Percentiles rank a stretch among this genome's conserved stretches.
Evolutionary conservation across 1,139 yeast species (phyloP).

Genomic region (Hanseniaspora sp.): DNA sequence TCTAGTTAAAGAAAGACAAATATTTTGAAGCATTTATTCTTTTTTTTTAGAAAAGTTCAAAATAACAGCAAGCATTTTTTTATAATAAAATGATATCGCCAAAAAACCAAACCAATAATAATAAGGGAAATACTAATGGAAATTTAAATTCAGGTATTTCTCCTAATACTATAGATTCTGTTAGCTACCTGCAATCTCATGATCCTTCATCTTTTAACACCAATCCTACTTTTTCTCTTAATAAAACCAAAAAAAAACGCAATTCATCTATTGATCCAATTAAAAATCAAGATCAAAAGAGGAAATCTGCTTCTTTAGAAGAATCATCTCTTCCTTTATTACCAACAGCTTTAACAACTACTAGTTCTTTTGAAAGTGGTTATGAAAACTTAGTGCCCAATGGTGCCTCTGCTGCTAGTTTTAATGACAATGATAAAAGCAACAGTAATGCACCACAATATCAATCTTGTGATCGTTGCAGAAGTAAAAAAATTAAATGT

Average conservation of each 20-base stretch:
- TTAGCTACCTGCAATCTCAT: too few species aligned
- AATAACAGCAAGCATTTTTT: neutral
- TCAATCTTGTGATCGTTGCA: constrained; percentile 79
- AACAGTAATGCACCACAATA: constrained; percentile 4
- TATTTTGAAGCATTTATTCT: too few species aligned
- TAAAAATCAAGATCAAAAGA: too few species aligned
- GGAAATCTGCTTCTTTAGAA: neutral
- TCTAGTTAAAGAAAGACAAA: too few species aligned
- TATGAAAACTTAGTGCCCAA: neutral
- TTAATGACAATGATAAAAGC: neutral
- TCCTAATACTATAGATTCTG: neutral
- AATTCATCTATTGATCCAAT: neutral
- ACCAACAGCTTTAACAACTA: neutral
- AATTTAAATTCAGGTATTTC: neutral
- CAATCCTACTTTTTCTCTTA: too few species aligned
- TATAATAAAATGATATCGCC: neutral
- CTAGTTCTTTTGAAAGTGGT: neutral
- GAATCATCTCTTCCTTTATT: neutral
- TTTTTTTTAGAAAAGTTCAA: too few species aligned
- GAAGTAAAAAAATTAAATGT: constrained; percentile 53
- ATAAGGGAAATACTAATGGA: neutral
- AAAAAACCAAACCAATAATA: neutral
- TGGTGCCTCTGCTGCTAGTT: neutral
- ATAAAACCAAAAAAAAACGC: neutral
- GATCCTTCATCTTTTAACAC: too few species aligned